Conservation (phyloP, 305 asterid species). For the Fraxinus xanthoxyloides region DNA sequence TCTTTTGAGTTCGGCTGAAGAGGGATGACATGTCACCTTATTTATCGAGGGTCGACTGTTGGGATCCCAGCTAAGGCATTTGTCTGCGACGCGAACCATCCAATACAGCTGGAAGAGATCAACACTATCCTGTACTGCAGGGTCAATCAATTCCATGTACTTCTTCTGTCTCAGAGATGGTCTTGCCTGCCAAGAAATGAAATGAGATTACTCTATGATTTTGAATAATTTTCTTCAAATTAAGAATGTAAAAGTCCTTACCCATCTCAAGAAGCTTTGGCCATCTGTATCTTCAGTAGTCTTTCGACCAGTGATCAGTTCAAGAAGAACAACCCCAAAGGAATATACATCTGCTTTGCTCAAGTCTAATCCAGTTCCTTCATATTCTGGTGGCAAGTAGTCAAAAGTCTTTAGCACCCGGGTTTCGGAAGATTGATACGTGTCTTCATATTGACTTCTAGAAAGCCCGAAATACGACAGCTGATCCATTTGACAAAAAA, state of each 20-base stretch:
- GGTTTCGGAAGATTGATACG: conserved; percentile 32
- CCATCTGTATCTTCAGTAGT: conserved; percentile 47
- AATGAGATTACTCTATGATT: neutral
- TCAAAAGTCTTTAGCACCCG: conserved; percentile 48
- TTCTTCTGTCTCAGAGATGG: conserved; percentile 41
- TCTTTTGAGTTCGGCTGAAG: neutral
- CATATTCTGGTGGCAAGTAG: conserved; percentile 61
- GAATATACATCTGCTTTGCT: conserved; percentile 62
- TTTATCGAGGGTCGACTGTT: conserved; percentile 45
- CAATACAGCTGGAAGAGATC: conserved; percentile 52
- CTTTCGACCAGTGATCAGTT: conserved; percentile 57
- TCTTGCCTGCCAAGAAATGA: conserved; percentile 43
- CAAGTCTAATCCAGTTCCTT: conserved; percentile 42
- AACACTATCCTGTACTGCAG: conserved; percentile 36
- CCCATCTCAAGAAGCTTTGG: conserved; percentile 63
- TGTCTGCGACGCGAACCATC: conserved; percentile 43
- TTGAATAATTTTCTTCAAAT: neutral
- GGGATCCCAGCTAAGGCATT: conserved; percentile 56
- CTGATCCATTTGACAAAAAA: conserved; percentile 20
- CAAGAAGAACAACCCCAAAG: conserved; percentile 60
- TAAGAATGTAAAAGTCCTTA: conserved; percentile 16
- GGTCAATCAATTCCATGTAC: conserved; percentile 51
- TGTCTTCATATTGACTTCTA: conserved; percentile 42
- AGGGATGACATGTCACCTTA: conserved; percentile 33
- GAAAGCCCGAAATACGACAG: conserved; percentile 44